Percentiles rank a stretch among this genome's conserved stretches.
phyloP scores from a whole-genome alignment of 371 early-diverging fungal species.

The Mortierella sp. region DNA sequence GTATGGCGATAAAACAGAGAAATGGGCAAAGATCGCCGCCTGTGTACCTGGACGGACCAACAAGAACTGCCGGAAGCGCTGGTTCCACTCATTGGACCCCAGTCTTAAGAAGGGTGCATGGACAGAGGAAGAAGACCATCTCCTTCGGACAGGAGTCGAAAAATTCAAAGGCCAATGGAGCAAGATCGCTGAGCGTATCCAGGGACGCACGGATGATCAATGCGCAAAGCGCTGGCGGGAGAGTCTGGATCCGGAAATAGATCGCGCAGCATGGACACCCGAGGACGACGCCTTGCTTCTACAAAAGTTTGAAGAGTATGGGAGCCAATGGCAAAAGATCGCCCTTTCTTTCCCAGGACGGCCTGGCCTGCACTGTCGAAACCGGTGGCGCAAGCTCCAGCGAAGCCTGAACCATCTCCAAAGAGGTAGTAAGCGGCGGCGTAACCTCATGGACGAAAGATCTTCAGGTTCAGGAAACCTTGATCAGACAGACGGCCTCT shows the following conservation, averaged over 20 bases:
- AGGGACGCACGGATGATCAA: constrained; percentile 86
- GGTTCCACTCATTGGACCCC: constrained; percentile 87
- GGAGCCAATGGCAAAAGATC: constrained; percentile 87
- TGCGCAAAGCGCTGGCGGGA: constrained; percentile 88
- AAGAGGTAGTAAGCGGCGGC: constrained; percentile 54
- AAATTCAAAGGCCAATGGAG: constrained; percentile 81
- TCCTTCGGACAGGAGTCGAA: constrained; percentile 74
- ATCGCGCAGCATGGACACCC: constrained; percentile 79
- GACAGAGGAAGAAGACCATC: constrained; percentile 81
- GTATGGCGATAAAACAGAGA: constrained; percentile 84
- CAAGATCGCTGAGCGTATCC: constrained; percentile 79
- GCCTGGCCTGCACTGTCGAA: constrained; percentile 84
- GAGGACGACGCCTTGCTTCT: constrained; percentile 77
- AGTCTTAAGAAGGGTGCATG: constrained; percentile 81
- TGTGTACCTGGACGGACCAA: constrained; percentile 85
- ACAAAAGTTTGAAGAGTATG: constrained; percentile 73
- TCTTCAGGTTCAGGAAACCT: background rate
- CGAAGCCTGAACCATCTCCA: constrained; percentile 68
- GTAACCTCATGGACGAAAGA: constrained; percentile 9
- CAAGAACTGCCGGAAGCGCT: constrained; percentile 84
- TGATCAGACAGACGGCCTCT: constrained; percentile 5
- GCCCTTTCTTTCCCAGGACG: constrained; percentile 80
- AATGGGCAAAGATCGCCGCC: constrained; percentile 84
- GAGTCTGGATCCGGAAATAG: constrained; percentile 80
- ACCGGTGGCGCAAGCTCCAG: constrained; percentile 83